These are phyloP conservation scores for Colletotrichum sp. DNA, from an alignment of 2,329 filamentous ascomycete species.

Conservation along the genomic window DNA sequence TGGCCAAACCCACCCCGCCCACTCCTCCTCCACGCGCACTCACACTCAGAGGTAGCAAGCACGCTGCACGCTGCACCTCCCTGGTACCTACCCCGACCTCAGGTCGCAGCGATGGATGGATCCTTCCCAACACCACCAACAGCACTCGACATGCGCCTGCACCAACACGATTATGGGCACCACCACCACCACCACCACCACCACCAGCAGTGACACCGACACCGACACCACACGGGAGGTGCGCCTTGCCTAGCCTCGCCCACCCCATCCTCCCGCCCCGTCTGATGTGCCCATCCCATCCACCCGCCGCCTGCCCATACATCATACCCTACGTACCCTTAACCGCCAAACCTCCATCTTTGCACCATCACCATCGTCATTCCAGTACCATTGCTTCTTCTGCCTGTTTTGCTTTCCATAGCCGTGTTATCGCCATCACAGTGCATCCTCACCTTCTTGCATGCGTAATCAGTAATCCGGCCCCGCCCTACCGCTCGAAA, in stretches of 20 bases:
- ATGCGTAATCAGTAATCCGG: slow-evolving; percentile 16
- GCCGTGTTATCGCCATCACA: background rate
- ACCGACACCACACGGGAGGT: background rate
- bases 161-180: background rate
- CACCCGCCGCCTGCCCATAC: background rate
- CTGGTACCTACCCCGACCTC: slow-evolving; percentile 8
- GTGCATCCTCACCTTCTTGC: background rate
- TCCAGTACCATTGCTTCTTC: background rate
- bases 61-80: background rate
- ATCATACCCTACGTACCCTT: background rate
- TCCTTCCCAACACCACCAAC: background rate
- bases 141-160: background rate
- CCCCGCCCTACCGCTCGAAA: slow-evolving; percentile 32
- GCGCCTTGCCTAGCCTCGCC: background rate
- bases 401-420: background rate
- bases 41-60: background rate
- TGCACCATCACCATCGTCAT: slow-evolving; percentile 2
- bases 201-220: background rate
- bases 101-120: slow-evolving; percentile 7
- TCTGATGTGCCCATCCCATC: background rate
- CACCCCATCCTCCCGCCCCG: background rate
- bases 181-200: background rate
- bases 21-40: background rate
- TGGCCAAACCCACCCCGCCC: background rate
- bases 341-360: background rate